Percentiles rank a stretch among this genome's conserved stretches.
Conservation (phyloP, 768 basidiomycete genomes). For the Lactifluus volemus region DNA sequence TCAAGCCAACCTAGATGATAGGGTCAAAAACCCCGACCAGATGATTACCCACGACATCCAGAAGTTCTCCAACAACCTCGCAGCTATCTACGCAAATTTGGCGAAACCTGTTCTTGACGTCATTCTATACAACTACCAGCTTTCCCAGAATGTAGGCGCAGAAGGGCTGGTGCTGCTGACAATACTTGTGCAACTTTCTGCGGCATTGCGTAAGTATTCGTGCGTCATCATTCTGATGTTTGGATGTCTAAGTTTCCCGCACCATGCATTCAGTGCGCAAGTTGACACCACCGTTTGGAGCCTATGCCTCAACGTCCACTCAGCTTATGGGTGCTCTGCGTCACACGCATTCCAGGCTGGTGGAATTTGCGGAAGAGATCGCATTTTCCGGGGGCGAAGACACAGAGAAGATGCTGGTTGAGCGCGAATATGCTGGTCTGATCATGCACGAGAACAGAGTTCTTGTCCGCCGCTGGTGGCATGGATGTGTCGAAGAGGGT, state of each 20-base stretch:
- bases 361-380: constrained; percentile 83
- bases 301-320: constrained; percentile 82
- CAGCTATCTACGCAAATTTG: constrained; percentile 89
- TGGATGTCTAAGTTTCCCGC: neutral
- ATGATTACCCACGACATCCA: constrained; percentile 97
- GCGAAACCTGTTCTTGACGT: constrained; percentile 92
- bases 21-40: constrained; percentile 96
- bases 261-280: constrained; percentile 52
- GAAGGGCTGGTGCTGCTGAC: constrained; percentile 83
- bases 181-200: constrained; percentile 74
- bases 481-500: constrained; percentile 87
- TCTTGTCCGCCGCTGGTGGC: constrained; percentile 75
- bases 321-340: constrained; percentile 83
- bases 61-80: constrained; percentile 81
- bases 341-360: constrained; percentile 84
- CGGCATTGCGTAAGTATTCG: constrained; percentile 58
- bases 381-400: constrained; percentile 85
- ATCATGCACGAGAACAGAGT: constrained; percentile 82
- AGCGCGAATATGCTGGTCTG: constrained; percentile 78
- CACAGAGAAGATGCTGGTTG: constrained; percentile 85
- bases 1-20: constrained; percentile 84
- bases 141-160: constrained; percentile 89
- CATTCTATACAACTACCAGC: constrained; percentile 91
- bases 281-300: constrained; percentile 86
- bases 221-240: neutral